These are phyloP conservation scores for Skeletonema marinoi DNA, from an alignment of 108 stramenopile genomes.

Conservation along the genomic window DNA sequence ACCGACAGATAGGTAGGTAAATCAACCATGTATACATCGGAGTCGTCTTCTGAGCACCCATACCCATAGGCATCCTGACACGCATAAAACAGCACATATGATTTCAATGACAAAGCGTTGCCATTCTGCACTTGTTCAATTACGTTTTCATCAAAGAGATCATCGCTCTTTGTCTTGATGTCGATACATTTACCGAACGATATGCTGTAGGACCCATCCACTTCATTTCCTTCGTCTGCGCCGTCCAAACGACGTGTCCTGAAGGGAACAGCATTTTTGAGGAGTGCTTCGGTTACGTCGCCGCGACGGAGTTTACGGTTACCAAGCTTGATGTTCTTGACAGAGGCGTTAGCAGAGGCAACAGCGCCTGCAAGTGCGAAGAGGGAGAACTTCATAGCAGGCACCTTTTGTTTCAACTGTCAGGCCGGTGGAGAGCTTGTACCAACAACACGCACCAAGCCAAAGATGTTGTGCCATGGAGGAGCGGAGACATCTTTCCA, in stretches of 20 bases:
- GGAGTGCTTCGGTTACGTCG: neutral
- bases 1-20: slow-evolving; percentile 40
- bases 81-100: slow-evolving; percentile 45
- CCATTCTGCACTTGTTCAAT: slow-evolving; percentile 38
- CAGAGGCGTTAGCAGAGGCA: neutral
- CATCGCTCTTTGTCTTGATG: slow-evolving; percentile 24
- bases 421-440: no score
- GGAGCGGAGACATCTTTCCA: no score
- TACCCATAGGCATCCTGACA: slow-evolving; percentile 20
- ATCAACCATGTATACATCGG: slow-evolving; percentile 48
- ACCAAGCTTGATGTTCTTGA: neutral
- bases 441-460: no score
- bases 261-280: neutral
- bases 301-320: neutral
- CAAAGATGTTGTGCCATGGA: no score
- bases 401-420: no score
- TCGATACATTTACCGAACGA: slow-evolving; percentile 33
- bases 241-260: neutral
- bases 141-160: slow-evolving; percentile 27
- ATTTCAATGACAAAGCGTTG: slow-evolving; percentile 32
- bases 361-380: neutral
- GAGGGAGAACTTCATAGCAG: neutral
- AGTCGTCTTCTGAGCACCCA: slow-evolving; percentile 26
- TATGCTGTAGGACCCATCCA: slow-evolving; percentile 13
- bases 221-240: neutral